Evolutionary conservation across 192 early-diverging fungal species (phyloP), one percentile per base, ranked within the genome.

Genomic region (Backusella tarrabulga): DNA sequence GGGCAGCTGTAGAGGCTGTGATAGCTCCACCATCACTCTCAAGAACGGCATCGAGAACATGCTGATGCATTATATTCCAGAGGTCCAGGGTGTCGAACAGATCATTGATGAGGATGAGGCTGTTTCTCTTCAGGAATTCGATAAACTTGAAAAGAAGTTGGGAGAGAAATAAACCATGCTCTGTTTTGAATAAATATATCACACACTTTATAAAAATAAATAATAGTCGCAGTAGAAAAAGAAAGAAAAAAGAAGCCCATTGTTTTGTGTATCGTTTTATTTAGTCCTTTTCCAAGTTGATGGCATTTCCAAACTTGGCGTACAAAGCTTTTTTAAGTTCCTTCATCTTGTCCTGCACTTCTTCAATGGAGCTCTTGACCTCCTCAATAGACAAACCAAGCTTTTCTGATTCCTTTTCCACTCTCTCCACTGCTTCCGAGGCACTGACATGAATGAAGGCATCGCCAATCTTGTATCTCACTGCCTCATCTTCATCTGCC

Each of bases 1-100:
- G 75, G 98, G 98, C 12, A 92, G 95, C n/a, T 99, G 98, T 83
- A 84, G 97, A 68, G 95, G 95, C 14, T 99, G 98, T 77, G 93
- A 96, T 38, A 92, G 91, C 5, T 93, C 93, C 38, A 87, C 91
- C 0, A 90, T 99, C 9, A 99, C 97, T 0, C 87, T 99, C 34
- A 99, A 98, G 88, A 98, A 98, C 78, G 98, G 98, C 0, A 98
- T 99, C 60, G 98, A 99, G 82, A 98, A 96, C 68, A 99, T 99
- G 98, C 85, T 99, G 73, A 96, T 95, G 90, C 97, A 99, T 82
- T 99, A 99, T 74, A 91, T 99, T 74, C 97, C 97, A 0, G 98
- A 99, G 75, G 95, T 99, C 21, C 88, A 91, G 6, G 76, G 87
- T 6, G 93, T 96, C 0, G 95, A 97, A 76, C 95, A 98, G 78